A percentile compares a stretch with the other conserved stretches of the same genome.
phyloP scores from a whole-genome alignment of 2,329 filamentous ascomycete species.

The Exophiala xenobiotica region DNA sequence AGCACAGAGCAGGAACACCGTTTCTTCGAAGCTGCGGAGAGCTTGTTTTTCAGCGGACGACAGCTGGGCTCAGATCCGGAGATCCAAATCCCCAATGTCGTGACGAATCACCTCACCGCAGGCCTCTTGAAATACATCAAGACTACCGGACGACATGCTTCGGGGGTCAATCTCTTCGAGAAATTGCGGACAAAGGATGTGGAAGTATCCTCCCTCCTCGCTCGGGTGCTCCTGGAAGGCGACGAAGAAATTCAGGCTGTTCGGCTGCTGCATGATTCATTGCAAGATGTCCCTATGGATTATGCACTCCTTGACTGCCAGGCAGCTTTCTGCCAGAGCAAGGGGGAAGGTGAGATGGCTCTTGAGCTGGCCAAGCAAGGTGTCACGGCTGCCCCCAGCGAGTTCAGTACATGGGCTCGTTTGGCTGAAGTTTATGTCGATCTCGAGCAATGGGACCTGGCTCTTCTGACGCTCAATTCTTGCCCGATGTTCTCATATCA shows the following conservation, averaged over 20 bases:
- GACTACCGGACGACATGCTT: constrained; percentile 90
- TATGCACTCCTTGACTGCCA: constrained; percentile 95
- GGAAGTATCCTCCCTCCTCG: constrained; percentile 88
- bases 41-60: constrained; percentile 91
- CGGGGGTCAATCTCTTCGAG: constrained; percentile 95
- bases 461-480: constrained; percentile 91
- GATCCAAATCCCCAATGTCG: constrained; percentile 94
- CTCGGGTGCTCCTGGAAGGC: constrained; percentile 87
- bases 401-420: constrained; percentile 95
- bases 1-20: constrained; percentile 98
- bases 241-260: constrained; percentile 98
- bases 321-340: constrained; percentile 84
- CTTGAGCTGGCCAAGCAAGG: constrained; percentile 91
- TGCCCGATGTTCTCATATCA: constrained; percentile 99
- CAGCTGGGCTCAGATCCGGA: constrained; percentile 95
- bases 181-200: constrained; percentile 88
- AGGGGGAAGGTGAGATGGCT: constrained; percentile 82
- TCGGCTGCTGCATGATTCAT: constrained; percentile 78
- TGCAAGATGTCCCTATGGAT: constrained; percentile 94
- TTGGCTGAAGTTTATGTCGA: constrained; percentile 91
- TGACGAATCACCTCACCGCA: constrained; percentile 93
- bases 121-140: constrained; percentile 92
- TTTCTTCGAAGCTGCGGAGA: constrained; percentile 90
- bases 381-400: constrained; percentile 91
- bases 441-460: constrained; percentile 95